Conservation (phyloP, 2,329 filamentous ascomycete genomes). For the Septoria petroselini region DNA sequence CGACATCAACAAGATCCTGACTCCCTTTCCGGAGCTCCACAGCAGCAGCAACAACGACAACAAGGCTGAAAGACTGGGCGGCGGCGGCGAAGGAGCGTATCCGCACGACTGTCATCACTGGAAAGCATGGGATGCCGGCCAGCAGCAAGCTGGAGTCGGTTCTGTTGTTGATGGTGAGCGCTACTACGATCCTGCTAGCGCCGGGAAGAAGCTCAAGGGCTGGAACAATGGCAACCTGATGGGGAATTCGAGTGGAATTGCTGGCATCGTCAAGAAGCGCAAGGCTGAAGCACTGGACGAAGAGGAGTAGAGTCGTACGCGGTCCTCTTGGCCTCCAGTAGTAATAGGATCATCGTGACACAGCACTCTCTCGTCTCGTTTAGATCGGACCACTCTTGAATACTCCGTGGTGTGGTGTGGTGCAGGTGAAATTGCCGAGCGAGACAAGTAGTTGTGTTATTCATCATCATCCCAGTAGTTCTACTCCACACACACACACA, state of each 20-base stretch:
- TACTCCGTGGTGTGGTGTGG: background rate
- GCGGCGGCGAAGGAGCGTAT: too few relatives aligned
- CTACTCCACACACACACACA: too few relatives aligned
- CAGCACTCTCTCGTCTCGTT: too few relatives aligned
- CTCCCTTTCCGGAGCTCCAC: constrained; percentile 54
- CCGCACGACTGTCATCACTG: background rate
- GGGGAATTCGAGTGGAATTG: constrained; percentile 10
- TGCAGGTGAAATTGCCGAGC: too few relatives aligned
- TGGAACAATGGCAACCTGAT: too few relatives aligned
- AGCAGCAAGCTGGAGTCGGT: constrained; percentile 20
- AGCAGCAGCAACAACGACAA: too few relatives aligned
- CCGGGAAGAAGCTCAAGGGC: constrained; percentile 13
- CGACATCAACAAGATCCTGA: constrained; percentile 65
- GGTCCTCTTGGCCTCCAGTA: background rate
- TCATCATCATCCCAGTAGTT: too few relatives aligned
- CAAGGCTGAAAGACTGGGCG: constrained; percentile 9
- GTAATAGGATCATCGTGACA: too few relatives aligned
- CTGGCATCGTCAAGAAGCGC: constrained; percentile 25
- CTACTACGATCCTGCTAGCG: constrained; percentile 5
- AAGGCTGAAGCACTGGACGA: constrained; percentile 28
- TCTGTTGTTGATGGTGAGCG: too few relatives aligned
- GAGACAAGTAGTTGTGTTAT: too few relatives aligned
- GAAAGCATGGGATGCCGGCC: background rate
- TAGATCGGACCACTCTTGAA: too few relatives aligned
- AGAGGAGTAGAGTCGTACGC: too few relatives aligned